A percentile compares a stretch with the other conserved stretches of the same genome.
Evolutionary conservation across 345 rosid species (phyloP).

Genomic region (Eucalyptus caleyi): DNA sequence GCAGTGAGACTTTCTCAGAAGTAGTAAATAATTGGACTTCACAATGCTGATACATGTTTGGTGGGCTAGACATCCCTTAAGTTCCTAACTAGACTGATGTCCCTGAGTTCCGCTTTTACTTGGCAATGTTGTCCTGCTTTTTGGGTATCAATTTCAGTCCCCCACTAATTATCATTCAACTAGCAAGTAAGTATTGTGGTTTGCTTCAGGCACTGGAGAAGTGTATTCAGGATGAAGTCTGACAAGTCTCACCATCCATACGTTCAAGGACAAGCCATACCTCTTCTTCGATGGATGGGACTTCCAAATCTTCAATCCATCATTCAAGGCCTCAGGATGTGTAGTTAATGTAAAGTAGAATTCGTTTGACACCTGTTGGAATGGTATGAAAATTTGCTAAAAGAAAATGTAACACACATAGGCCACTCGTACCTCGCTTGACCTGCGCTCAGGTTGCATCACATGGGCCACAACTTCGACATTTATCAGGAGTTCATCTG

Average conservation of each 20-base stretch:
- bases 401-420: neutral
- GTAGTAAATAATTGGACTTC: neutral
- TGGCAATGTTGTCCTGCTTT: neutral
- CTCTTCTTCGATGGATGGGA: too few relatives aligned
- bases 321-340: too few relatives aligned
- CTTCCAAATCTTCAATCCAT: too few relatives aligned
- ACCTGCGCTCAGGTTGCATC: slow-evolving; percentile 60
- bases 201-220: neutral
- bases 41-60: neutral
- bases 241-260: too few relatives aligned
- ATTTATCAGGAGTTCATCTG: slow-evolving; percentile 44
- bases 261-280: too few relatives aligned
- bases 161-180: neutral
- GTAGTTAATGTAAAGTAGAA: too few relatives aligned
- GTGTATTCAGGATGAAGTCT: neutral
- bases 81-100: neutral
- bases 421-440: slow-evolving; percentile 39
- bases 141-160: neutral
- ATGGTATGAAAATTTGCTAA: too few relatives aligned
- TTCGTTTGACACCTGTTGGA: too few relatives aligned
- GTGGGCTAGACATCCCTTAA: neutral
- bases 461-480: slow-evolving; percentile 76
- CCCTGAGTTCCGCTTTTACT: neutral
- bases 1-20: neutral
- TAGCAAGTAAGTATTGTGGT: neutral